phyloP scores from a whole-genome alignment of 176 grass and related monocot species.

The Carex parvula region DNA sequence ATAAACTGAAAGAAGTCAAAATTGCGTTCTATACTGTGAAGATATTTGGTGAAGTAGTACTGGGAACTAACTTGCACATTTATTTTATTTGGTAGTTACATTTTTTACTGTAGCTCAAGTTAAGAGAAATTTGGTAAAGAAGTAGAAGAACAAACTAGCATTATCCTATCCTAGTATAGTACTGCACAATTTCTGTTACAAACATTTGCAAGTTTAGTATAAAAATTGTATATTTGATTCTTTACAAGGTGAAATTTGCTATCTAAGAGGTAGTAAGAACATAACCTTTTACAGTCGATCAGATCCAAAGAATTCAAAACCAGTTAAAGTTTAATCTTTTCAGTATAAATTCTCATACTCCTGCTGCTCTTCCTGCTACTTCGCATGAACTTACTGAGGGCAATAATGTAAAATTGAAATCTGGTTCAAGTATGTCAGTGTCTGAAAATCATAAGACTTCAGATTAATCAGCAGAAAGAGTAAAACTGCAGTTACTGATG shows the following conservation, averaged over 20 bases:
- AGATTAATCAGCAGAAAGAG: slow-evolving; percentile 26
- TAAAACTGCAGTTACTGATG: not conserved
- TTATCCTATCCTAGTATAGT: not conserved
- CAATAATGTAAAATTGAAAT: slow-evolving; percentile 3
- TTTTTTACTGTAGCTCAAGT: not conserved
- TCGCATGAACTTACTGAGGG: not conserved
- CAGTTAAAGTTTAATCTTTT: not conserved
- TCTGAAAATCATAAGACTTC: not conserved
- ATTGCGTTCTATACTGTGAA: not conserved
- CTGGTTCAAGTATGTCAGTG: not conserved
- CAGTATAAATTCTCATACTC: not conserved
- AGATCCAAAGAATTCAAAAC: not conserved
- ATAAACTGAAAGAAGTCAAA: not conserved
- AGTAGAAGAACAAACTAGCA: too few species aligned
- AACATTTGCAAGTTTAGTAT: not conserved
- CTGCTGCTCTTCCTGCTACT: not conserved
- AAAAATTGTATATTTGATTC: not conserved
- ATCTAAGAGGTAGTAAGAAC: not conserved
- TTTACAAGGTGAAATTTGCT: slow-evolving; percentile 3
- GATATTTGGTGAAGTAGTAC: not conserved
- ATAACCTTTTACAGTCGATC: not conserved
- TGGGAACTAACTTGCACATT: not conserved
- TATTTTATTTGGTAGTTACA: not conserved
- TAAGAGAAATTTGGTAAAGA: too few species aligned
- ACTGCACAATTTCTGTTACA: not conserved